Conservation (phyloP, 768 basidiomycete species). For the Amanita rubescens region DNA sequence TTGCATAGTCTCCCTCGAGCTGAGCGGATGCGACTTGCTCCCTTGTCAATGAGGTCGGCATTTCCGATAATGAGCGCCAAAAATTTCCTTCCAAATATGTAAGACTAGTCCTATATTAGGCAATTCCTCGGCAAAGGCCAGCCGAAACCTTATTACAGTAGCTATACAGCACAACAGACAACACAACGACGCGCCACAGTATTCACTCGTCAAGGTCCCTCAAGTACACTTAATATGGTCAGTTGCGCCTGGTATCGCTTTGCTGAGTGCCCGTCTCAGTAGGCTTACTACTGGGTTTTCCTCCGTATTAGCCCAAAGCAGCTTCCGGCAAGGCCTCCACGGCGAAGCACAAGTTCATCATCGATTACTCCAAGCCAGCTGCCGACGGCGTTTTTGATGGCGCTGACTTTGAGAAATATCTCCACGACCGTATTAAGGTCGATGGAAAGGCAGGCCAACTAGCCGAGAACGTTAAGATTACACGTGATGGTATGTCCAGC, state of each 20-base stretch:
- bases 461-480: conserved; percentile 82
- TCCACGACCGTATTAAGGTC: conserved; percentile 91
- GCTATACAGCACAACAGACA: conserved; percentile 44
- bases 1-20: conserved; percentile 66
- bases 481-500: conserved; percentile 60
- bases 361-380: conserved; percentile 84
- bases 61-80: conserved; percentile 12
- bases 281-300: conserved; percentile 57
- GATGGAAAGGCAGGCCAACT: conserved; percentile 90
- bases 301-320: conserved; percentile 49
- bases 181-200: conserved; percentile 20
- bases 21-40: conserved; percentile 71
- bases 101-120: conserved; percentile 10
- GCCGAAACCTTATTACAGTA: conserved; percentile 28
- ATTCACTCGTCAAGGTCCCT: conserved; percentile 3
- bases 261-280: conserved; percentile 92
- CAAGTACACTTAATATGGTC: conserved; percentile 53
- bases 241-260: conserved; percentile 62
- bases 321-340: conserved; percentile 44
- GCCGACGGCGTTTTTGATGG: conserved; percentile 50
- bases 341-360: conserved; percentile 65
- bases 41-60: conserved; percentile 49
- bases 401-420: conserved; percentile 72
- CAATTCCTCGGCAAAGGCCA: conserved; percentile 4
- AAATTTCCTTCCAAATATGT: conserved; percentile 9